Evolutionary conservation across 495 filamentous ascomycete species (phyloP), one percentile per base, ranked within the genome.

Genomic region (Staphylotrichum tortipilum): DNA sequence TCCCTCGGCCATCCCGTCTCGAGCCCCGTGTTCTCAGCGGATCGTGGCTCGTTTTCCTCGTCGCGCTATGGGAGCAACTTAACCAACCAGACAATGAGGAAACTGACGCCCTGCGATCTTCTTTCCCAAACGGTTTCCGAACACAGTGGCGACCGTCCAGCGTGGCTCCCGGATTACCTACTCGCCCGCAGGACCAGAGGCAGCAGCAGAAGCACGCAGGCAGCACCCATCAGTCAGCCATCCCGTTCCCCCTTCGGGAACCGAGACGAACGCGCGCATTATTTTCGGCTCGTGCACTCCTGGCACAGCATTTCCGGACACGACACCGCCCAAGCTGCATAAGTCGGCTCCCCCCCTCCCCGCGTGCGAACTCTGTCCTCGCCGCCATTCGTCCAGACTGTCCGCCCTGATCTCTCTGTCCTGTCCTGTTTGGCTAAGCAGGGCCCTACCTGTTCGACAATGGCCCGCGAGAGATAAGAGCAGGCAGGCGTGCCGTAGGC

Each of bases 361-460:
- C 26, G 30, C 23, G 33, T 30, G n/a, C n/a, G n/a, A n/a, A n/a
- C n/a, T n/a, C n/a, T n/a, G n/a, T 37, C 14, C 14, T 29, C 17
- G 29, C 26, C 33, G 10, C 34, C n/a, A 55, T 46, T 50, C 52
- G 52, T 36, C 36, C 29, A 36, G 39, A 10, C 23, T 6, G n/a
- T 21, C 23, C 41, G 47, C 41, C 46, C 26, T 26, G n/a, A n/a
- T n/a, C n/a, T 26, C 34, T 4, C 31, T 19, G 29, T 35, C 39
- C 17, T 28, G 40, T 40, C n/a, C n/a, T n/a, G 18, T 19, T 41
- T 35, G 52, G 26, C 47, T 37, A 50, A n/a, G n/a, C 47, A 47
- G 41, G 34, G n/a, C n/a, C n/a, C n/a, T n/a, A n/a, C n/a, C n/a
- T n/a, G n/a, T 37, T 17, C 30, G 41, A 40, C 36, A 8, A 34